phyloP scores from a whole-genome alignment of 306 rosid species.

The Gynostemma pentaphyllum region DNA sequence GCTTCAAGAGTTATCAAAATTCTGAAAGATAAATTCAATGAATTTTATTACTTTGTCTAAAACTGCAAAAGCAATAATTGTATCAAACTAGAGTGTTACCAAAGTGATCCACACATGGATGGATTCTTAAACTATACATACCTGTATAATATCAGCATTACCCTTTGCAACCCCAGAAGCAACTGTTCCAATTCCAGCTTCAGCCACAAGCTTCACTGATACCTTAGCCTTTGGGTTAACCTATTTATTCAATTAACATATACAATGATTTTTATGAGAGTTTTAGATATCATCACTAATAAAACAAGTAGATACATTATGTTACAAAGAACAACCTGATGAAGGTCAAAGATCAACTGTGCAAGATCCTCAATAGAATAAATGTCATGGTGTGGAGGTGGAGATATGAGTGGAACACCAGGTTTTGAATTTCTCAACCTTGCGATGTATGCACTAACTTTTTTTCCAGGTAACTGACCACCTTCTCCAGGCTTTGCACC shows the following conservation, averaged over 20 bases:
- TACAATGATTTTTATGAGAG: slow-evolving; percentile 11
- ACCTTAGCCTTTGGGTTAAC: slow-evolving; percentile 96
- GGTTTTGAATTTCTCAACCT: slow-evolving; percentile 98
- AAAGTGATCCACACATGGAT: background rate
- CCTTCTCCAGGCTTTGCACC: slow-evolving; percentile 99
- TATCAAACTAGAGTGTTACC: background rate
- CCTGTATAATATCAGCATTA: slow-evolving; percentile 97
- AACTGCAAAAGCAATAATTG: background rate
- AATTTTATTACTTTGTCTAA: background rate
- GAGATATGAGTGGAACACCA: slow-evolving; percentile 98
- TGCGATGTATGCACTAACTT: slow-evolving; percentile 98
- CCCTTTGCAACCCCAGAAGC: slow-evolving; percentile 99
- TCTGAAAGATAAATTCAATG: background rate
- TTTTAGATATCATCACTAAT: slow-evolving; percentile 12
- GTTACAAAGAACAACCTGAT: slow-evolving; percentile 60
- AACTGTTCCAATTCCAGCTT: slow-evolving; percentile 99
- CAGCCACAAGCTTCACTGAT: slow-evolving; percentile 90
- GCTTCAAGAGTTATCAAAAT: background rate
- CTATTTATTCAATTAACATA: slow-evolving; percentile 33
- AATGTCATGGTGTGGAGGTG: slow-evolving; percentile 99
- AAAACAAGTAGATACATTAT: slow-evolving; percentile 4
- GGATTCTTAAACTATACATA: slow-evolving; percentile 12
- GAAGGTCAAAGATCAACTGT: slow-evolving; percentile 93
- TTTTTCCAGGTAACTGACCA: slow-evolving; percentile 95
- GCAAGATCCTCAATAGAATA: slow-evolving; percentile 99